These are phyloP conservation scores for Ulota crispa DNA, from an alignment of 225 moss, liverwort and hornwort genomes.

Conservation along the genomic window DNA sequence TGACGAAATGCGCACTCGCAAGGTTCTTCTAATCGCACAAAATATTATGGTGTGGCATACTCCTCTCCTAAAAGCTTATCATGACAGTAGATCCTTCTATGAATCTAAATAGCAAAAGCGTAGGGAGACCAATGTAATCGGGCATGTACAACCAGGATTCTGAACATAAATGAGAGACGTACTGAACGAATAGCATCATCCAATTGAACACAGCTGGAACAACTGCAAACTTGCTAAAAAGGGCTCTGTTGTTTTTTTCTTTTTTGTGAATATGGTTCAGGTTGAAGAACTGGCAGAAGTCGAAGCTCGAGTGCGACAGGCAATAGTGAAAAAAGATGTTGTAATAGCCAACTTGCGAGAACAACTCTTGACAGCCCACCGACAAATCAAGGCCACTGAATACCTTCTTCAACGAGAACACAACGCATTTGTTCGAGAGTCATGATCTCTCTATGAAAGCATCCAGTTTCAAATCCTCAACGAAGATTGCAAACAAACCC, in stretches of 20 bases:
- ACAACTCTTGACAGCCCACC: constrained; percentile 64
- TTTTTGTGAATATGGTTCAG: constrained; percentile 36
- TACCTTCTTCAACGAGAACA: constrained; percentile 72
- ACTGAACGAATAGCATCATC: neutral
- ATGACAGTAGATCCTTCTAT: constrained; percentile 3
- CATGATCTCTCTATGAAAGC: neutral
- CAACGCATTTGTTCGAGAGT: constrained; percentile 44
- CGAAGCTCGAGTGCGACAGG: constrained; percentile 75
- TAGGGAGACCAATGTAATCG: neutral
- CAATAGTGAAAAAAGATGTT: constrained; percentile 80
- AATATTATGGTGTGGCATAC: constrained; percentile 57
- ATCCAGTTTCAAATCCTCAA: neutral
- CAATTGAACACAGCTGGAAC: neutral
- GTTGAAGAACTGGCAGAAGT: constrained; percentile 83
- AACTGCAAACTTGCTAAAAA: neutral
- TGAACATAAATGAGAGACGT: neutral
- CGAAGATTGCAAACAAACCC: neutral
- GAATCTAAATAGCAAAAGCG: neutral
- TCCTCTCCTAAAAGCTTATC: constrained; percentile 42
- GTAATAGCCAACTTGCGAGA: constrained; percentile 71
- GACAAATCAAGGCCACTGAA: constrained; percentile 81
- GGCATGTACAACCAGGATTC: neutral
- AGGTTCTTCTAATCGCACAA: constrained; percentile 68
- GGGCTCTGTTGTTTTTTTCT: neutral
- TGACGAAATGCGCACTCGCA: constrained; percentile 68